Evolutionary conservation across 83 land plant genomes (phyloP).

Genomic region (Isoetes engelmannii): DNA sequence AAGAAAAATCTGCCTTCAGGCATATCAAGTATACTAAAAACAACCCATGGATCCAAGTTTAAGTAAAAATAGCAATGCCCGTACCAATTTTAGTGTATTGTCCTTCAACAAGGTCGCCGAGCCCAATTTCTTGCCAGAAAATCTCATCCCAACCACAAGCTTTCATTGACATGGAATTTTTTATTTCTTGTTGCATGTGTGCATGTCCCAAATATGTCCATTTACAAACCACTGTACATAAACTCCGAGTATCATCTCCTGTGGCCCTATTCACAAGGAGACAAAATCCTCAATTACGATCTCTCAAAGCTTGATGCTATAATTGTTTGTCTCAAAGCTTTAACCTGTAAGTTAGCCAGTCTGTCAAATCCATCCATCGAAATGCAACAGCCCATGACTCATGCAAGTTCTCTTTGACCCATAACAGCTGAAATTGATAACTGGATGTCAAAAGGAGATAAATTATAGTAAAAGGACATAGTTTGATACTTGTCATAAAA

Average conservation of each 20-base stretch:
- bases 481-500: neutral
- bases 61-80: no score
- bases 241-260: constrained; percentile 92
- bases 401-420: constrained; percentile 93
- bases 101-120: constrained; percentile 89
- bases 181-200: constrained; percentile 57
- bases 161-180: constrained; percentile 63
- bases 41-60: no score
- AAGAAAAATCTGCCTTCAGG: no score
- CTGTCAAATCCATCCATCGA: constrained; percentile 98
- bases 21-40: no score
- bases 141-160: constrained; percentile 99
- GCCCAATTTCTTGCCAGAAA: constrained; percentile 95
- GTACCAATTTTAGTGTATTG: constrained; percentile 94
- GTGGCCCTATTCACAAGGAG: constrained; percentile 62
- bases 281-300: constrained; percentile 4
- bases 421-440: constrained; percentile 71
- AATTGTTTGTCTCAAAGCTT: no score
- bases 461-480: constrained; percentile 2
- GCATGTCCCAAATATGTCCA: constrained; percentile 99
- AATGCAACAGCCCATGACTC: constrained; percentile 96
- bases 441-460: neutral
- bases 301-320: neutral
- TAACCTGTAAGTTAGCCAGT: constrained; percentile 94
- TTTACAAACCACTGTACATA: constrained; percentile 93